Evolutionary conservation across 176 grass and related monocot genomes (phyloP), one percentile per base, ranked within the genome.

Genomic region (Oryza coarctata): DNA sequence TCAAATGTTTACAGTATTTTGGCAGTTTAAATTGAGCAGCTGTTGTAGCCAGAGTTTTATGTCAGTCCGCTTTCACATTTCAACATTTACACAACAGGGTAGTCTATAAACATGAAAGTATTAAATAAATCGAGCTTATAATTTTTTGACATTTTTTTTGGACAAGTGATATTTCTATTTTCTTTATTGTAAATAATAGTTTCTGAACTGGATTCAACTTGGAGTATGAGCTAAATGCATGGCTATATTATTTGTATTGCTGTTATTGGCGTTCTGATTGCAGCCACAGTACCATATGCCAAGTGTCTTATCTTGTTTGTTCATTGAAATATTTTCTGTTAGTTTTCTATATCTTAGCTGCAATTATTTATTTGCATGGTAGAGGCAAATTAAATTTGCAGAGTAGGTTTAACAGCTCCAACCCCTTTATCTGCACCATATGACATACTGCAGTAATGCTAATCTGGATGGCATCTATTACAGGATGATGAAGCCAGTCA

Each of bases 261-360:
- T 25, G 41, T 11, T 22, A 25, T 52, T 39, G 13, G 29, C 9
- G 23, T 61, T 38, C 49, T 44, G 26, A 26, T 32, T 72, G 67
- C 6, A 72, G 71, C 67, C 20, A 49, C 30, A 55, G 41, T 52
- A 34, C 31, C 32, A 65, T 69, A 31, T 27, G 26, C 34, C 36
- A 36, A 11, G 32, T 70, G 57, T 70, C 45, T 58, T 58, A 1
- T 57, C 14, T 38, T 80, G 30, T 69, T 32, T 34, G 14, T 50
- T 73, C 31, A 32, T 43, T 74, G 34, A 85, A 31, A 39, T 74
- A 65, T 85, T 65, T 39, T 69, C 31, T 8, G 9, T 29, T 31
- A 13, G 17, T 50, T 50, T 68, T 13, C 3, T 44, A 33, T 15
- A 35, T 33, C 61, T 43, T 18, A n/a, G 26, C 52, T 33, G 35